Base-by-base conservation (phyloP, 148 eudicot species). In the Dianthus caryophyllus region DNA sequence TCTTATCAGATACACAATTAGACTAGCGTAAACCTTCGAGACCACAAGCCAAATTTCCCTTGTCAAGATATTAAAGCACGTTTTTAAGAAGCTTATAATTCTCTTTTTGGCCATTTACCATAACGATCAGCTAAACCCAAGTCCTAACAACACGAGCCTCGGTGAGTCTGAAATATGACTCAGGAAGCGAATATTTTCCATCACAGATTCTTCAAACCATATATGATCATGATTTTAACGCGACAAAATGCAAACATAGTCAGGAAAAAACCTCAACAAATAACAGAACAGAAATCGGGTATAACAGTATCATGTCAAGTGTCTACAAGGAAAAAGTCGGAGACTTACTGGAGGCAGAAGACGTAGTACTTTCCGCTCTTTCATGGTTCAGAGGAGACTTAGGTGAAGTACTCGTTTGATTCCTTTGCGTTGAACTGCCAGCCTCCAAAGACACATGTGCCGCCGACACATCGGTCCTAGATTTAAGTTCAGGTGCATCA, bases 381-480 rank as follows among this genome's bases (percentile, higher is more conserved):
- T 75, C 77, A 52, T 90, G 88, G 60, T 84, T 80, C 52, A 74
- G 62, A 47, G 90, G 85, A 44, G 97, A 82, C 84, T 88, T 94
- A 62, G 71, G 83, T 82, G 77, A 82, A 22, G 80, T 66, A 55
- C 80, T 64, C 66, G 84, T 79, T 69, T 76, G 81, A 16, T 75
- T 82, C 66, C 83, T 86, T 61, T 85, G 90, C 77, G 84, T 60
- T 50, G 97, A 85, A 75, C 96, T 88, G 59, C 88, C 96, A 67
- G 81, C 88, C 73, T 86, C 94, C 4, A n/a, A n/a, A n/a, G 97
- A 88, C 71, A 84, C 89, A 73, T 88, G 87, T 26, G 89, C 69
- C 58, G 89, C 69, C 58, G 97, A 81, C 71, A 78, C 81, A 47
- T 79, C 84, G 26, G 96, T 84, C 20, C 81, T 69, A 65, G 86